A percentile compares a stretch with the other conserved stretches of the same genome.
These are phyloP conservation scores for Boletus chippewaensis DNA, from an alignment of 1,284 basidiomycete species.

Conservation along the genomic window DNA sequence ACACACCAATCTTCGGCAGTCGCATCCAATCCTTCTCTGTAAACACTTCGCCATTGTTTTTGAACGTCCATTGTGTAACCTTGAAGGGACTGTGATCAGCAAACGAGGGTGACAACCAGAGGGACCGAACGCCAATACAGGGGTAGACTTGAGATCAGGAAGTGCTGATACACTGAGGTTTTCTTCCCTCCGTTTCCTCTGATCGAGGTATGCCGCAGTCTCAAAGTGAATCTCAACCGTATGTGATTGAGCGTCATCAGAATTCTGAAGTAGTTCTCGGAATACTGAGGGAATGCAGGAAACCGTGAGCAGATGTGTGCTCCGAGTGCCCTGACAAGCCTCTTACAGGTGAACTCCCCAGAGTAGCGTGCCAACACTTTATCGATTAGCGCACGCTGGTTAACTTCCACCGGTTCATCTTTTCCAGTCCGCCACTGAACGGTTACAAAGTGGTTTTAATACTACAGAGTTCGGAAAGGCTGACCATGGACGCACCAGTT, in stretches of 20 bases:
- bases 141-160: background rate
- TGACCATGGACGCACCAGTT: background rate
- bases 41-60: background rate
- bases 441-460: background rate
- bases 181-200: background rate
- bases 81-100: background rate
- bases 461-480: background rate
- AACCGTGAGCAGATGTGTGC: background rate
- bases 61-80: conserved; percentile 3
- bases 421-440: background rate
- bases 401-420: conserved; percentile 11
- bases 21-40: background rate
- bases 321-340: background rate
- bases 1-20: conserved; percentile 3
- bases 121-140: background rate
- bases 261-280: conserved; percentile 6
- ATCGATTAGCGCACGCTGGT: conserved; percentile 11
- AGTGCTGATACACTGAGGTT: background rate
- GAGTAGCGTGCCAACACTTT: conserved; percentile 5
- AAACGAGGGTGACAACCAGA: too few relatives aligned
- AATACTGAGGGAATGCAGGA: background rate
- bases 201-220: background rate
- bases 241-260: background rate
- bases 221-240: conserved; percentile 1
- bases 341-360: conserved; percentile 2